These are phyloP conservation scores for Hansenula anomala DNA, from an alignment of 1,139 yeast species.

Conservation along the genomic window DNA sequence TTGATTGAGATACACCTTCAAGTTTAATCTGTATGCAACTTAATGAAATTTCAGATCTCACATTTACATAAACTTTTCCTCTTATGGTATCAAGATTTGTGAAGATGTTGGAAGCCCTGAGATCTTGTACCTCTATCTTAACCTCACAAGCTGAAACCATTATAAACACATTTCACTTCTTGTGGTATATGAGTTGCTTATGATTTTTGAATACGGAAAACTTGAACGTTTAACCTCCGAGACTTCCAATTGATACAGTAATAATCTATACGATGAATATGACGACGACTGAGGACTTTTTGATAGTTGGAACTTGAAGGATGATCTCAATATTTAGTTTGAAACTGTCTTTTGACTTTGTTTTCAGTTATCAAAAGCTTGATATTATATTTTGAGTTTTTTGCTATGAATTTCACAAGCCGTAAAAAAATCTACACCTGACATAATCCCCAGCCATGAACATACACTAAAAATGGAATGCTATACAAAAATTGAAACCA, in stretches of 20 bases:
- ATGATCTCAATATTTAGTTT: no score
- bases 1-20: slow-evolving; percentile 47
- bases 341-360: no score
- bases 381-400: no score
- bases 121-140: slow-evolving; percentile 15
- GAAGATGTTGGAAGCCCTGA: neutral
- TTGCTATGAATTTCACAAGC: no score
- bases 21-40: slow-evolving; percentile 51
- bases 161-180: neutral
- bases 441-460: slow-evolving; percentile 1
- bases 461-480: neutral
- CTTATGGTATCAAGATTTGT: slow-evolving; percentile 20
- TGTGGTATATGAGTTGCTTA: neutral
- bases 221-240: no score
- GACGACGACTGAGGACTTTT: no score
- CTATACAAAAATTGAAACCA: neutral
- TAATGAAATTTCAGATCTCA: slow-evolving; percentile 41
- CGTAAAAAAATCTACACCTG: neutral
- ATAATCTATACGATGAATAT: no score
- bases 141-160: slow-evolving; percentile 17
- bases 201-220: no score
- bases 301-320: no score
- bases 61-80: slow-evolving; percentile 44
- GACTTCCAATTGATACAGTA: no score
- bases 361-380: no score